A percentile compares a stretch with the other conserved stretches of the same genome.
These are phyloP conservation scores for Ophiostoma triangulosporum DNA, from an alignment of 2,329 filamentous ascomycete genomes.

Conservation along the genomic window DNA sequence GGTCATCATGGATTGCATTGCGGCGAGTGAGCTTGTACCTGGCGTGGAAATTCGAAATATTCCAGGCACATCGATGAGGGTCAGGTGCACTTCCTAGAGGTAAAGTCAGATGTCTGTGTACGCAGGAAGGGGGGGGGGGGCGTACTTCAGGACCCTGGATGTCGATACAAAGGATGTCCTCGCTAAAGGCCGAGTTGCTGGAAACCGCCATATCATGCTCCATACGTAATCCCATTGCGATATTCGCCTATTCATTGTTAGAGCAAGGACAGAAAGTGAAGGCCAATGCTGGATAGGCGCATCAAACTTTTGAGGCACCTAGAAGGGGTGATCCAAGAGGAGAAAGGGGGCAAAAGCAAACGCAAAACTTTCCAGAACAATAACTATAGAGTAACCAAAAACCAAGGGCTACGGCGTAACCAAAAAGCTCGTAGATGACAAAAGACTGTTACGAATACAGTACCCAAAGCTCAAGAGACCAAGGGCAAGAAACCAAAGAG, in stretches of 20 bases:
- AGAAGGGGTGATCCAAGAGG: background rate
- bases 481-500: background rate
- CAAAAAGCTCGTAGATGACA: background rate
- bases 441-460: background rate
- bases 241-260: conserved; percentile 23
- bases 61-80: conserved; percentile 40
- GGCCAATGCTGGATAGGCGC: background rate
- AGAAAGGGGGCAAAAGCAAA: background rate
- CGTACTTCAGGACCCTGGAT: conserved; percentile 27
- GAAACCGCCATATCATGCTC: background rate
- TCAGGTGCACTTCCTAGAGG: conserved; percentile 30
- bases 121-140: background rate
- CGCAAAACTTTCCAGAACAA: too few species aligned
- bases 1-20: background rate
- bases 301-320: background rate
- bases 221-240: conserved; percentile 29
- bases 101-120: background rate
- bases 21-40: background rate
- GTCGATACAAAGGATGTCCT: conserved; percentile 31
- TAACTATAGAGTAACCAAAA: too few species aligned
- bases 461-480: background rate
- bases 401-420: background rate
- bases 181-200: conserved; percentile 24
- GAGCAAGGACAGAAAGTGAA: conserved; percentile 2
- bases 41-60: conserved; percentile 31